A percentile compares a stretch with the other conserved stretches of the same genome.
Conservation (phyloP, 371 early-diverging fungal genomes). For the Mucor piriformis region DNA sequence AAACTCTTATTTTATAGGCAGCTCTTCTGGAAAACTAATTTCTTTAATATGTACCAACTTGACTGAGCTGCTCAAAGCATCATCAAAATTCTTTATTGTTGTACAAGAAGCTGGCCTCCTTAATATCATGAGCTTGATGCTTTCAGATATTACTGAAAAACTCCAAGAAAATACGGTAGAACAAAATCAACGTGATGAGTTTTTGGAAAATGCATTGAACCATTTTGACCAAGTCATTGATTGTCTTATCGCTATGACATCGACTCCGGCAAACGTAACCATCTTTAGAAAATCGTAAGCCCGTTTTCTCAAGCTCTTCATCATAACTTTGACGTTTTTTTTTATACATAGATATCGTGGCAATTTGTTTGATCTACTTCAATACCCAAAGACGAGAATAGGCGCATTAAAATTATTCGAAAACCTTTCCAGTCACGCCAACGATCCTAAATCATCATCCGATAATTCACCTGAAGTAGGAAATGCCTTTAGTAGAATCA, state of each 20-base stretch:
- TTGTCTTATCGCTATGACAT: constrained; percentile 53
- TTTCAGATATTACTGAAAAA: constrained; percentile 55
- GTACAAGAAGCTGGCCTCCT: constrained; percentile 70
- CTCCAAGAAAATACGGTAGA: constrained; percentile 10
- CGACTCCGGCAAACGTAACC: constrained; percentile 31
- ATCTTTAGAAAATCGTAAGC: constrained; percentile 46
- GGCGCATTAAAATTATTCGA: constrained; percentile 58
- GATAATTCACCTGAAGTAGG: constrained; percentile 6
- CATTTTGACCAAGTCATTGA: constrained; percentile 58
- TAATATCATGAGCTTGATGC: constrained; percentile 61
- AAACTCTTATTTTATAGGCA: constrained; percentile 22
- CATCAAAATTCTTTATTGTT: constrained; percentile 56
- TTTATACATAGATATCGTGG: constrained; percentile 42
- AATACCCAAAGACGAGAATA: constrained; percentile 55
- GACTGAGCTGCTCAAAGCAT: constrained; percentile 44
- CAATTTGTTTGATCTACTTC: constrained; percentile 61
- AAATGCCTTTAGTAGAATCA: constrained; percentile 53
- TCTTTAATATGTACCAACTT: constrained; percentile 57
- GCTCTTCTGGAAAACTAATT: constrained; percentile 57
- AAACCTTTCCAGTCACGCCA: constrained; percentile 53
- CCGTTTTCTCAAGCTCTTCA: background rate
- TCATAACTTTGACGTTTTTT: background rate
- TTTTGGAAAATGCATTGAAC: constrained; percentile 48
- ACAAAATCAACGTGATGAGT: constrained; percentile 21
- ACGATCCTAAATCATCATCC: constrained; percentile 6